A percentile compares a stretch with the other conserved stretches of the same genome.
phyloP scores from a whole-genome alignment of 2,329 filamentous ascomycete species.

The Sphaerulina musiva region DNA sequence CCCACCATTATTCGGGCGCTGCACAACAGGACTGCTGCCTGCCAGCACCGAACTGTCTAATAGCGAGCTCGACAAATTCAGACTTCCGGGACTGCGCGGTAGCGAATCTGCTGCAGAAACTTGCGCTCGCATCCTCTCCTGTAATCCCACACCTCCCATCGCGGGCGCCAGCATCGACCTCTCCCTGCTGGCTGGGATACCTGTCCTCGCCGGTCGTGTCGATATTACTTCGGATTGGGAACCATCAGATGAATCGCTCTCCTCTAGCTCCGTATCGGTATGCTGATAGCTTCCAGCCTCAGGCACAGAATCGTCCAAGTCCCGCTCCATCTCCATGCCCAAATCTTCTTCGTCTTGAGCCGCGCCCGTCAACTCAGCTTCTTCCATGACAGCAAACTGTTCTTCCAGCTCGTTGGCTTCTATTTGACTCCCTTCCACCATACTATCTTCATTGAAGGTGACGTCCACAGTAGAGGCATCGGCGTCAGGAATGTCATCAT shows the following conservation, averaged over 20 bases:
- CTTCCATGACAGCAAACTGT: conserved; percentile 42
- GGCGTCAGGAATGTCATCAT: conserved; percentile 60
- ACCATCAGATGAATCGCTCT: conserved; percentile 29
- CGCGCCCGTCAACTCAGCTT: conserved; percentile 42
- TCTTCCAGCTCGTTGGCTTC: conserved; percentile 38
- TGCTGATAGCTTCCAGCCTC: conserved; percentile 51
- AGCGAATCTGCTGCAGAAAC: conserved; percentile 26
- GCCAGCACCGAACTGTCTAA: conserved; percentile 32
- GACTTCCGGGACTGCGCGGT: conserved; percentile 30
- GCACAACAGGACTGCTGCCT: conserved; percentile 34
- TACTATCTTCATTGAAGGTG: conserved; percentile 45
- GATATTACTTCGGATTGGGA: conserved; percentile 20
- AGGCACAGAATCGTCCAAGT: conserved; percentile 46
- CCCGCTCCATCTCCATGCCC: conserved; percentile 29
- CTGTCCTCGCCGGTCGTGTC: conserved; percentile 1
- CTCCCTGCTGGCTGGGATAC: conserved; percentile 11
- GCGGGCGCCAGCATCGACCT: conserved; percentile 11
- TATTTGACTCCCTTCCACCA: conserved; percentile 42
- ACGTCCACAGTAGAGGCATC: conserved; percentile 45
- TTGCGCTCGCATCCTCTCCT: conserved; percentile 29
- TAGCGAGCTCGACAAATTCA: conserved; percentile 32
- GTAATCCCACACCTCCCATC: conserved; percentile 17
- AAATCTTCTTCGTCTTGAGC: conserved; percentile 45
- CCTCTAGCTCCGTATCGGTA: conserved; percentile 48
- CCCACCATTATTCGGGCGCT: conserved; percentile 18